Conservation (phyloP, 129 eudicot genomes). For the Helichrysum umbraculigerum region DNA sequence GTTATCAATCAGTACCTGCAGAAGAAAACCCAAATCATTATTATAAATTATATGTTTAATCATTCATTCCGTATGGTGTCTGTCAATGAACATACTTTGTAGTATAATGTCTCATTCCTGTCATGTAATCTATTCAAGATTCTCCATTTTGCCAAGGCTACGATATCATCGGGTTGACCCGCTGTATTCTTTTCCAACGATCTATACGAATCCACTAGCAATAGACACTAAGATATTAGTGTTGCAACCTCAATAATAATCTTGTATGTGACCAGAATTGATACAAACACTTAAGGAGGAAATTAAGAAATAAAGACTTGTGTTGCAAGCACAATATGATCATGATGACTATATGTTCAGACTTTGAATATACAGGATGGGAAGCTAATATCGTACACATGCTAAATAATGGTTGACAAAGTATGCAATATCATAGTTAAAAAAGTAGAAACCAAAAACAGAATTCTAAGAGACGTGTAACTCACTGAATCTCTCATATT, state of each 20-base stretch:
- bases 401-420: neutral
- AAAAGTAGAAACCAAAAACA: neutral
- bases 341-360: too few relatives aligned
- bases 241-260: constrained; percentile 19
- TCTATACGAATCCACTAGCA: constrained; percentile 84
- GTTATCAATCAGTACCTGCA: constrained; percentile 92
- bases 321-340: too few relatives aligned
- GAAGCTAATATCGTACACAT: too few relatives aligned
- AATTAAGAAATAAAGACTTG: neutral
- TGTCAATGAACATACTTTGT: constrained; percentile 62
- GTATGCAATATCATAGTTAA: neutral
- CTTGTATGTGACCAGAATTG: constrained; percentile 17
- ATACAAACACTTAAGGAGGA: neutral
- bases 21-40: neutral
- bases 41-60: constrained; percentile 16
- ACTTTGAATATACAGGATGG: neutral
- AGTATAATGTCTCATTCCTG: constrained; percentile 95
- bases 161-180: constrained; percentile 61
- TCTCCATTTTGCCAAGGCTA: constrained; percentile 93
- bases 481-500: constrained; percentile 92
- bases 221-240: constrained; percentile 23
- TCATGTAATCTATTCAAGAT: constrained; percentile 94
- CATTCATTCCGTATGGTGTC: constrained; percentile 8
- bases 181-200: constrained; percentile 87
- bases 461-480: constrained; percentile 22